Conservation (phyloP, 2,329 filamentous ascomycete species). For the Epichloe sp. region DNA sequence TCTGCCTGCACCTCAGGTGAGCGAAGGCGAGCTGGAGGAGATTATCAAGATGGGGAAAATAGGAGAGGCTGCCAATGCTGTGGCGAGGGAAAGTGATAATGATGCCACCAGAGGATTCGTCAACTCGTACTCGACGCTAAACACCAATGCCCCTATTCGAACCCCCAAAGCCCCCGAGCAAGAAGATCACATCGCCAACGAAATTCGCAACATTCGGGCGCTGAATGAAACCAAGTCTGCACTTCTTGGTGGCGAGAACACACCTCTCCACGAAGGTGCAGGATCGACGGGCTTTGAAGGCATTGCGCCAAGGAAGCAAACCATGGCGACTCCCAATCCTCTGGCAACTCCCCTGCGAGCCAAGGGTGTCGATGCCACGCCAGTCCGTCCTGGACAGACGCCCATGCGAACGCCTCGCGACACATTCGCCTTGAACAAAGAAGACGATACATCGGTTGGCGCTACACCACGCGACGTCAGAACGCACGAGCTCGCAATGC, state of each 20-base stretch:
- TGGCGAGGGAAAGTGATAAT: conserved; percentile 68
- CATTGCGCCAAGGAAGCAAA: conserved; percentile 65
- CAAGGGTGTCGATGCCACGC: conserved; percentile 55
- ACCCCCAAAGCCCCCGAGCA: conserved; percentile 85
- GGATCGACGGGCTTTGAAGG: conserved; percentile 82
- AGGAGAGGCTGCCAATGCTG: conserved; percentile 68
- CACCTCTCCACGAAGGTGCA: conserved; percentile 67
- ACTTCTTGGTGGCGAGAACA: conserved; percentile 85
- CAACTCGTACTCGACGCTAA: conserved; percentile 72
- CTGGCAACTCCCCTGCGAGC: conserved; percentile 75
- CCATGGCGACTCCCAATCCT: conserved; percentile 85
- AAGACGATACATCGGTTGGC: conserved; percentile 52
- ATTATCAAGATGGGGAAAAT: conserved; percentile 98
- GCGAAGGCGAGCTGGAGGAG: conserved; percentile 85
- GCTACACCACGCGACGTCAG: conserved; percentile 68
- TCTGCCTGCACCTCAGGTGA: conserved; percentile 79
- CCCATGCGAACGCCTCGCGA: conserved; percentile 83
- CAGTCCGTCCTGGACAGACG: conserved; percentile 59
- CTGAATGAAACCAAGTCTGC: conserved; percentile 90
- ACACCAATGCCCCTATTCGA: conserved; percentile 73
- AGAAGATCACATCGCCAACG: conserved; percentile 92
- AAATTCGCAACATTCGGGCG: conserved; percentile 85
- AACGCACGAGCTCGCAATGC: conserved; percentile 54
- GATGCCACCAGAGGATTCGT: conserved; percentile 75
- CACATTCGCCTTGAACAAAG: conserved; percentile 68